Evolutionary conservation across 768 basidiomycete genomes (phyloP), one percentile per base, ranked within the genome.

Genomic region (Tephrocybe sp.): DNA sequence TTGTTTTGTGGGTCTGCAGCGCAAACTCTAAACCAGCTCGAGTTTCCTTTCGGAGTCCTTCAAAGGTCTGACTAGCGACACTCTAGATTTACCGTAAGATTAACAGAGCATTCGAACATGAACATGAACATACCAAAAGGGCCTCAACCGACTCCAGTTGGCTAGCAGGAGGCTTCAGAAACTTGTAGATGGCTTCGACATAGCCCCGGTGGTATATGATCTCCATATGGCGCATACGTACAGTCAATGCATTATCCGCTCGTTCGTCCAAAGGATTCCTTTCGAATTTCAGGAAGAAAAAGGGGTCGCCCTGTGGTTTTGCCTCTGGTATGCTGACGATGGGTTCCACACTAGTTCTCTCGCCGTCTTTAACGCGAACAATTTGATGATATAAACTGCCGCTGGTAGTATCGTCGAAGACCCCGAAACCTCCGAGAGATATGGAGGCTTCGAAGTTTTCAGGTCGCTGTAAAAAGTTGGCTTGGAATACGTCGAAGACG

Each of bases 101-200:
- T n/a, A 12, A n/a, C n/a, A 9, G 15, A 34, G 13, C 15, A 9
- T 34, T 5, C 0, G 22, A 6, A 32, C 18, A 11, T 22, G 13
- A 34, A 34, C 9, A 19, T 9, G 5, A 31, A 69, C 86, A 40
- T 57, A 92, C 92, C 58, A 98, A 71, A 43, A 99, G 75, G 0
- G 95, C 97, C 65, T 90, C 89, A 42, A 99, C 92, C 1, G 94
- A 96, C 67, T 98, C 94, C 47, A 99, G 68, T 63, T 98, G 95
- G 65, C 89, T 96, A 35, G 86, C 86, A 2, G 97, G 96, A 2
- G 94, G 96, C 62, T 86, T 90, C 71, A 99, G 87, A 71, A 98
- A 99, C 54, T 77, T 80, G 60, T 87, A 87, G 18, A 98, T 81
- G 2, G 89, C 90, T 71, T 98, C 97, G 24, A 98, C 78, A 64